A percentile compares a stretch with the other conserved stretches of the same genome.
Evolutionary conservation across 176 grass and related monocot genomes (phyloP).

Genomic region (Leersia perrieri): DNA sequence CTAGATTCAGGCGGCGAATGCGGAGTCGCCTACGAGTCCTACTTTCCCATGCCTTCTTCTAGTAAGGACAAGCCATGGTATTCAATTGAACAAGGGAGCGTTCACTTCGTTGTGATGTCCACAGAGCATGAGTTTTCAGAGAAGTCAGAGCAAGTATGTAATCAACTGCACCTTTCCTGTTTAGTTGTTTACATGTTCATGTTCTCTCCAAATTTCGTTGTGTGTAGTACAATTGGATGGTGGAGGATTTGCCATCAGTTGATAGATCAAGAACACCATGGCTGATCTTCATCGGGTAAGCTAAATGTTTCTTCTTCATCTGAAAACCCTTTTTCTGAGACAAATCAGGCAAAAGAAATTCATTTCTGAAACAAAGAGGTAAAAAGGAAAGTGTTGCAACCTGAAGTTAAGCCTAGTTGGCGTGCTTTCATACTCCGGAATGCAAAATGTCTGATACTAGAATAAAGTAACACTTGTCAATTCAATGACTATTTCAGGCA

Average conservation of each 20-base stretch:
- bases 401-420: neutral
- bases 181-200: constrained; percentile 11
- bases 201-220: constrained; percentile 15
- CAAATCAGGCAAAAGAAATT: too few species aligned
- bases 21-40: constrained; percentile 78
- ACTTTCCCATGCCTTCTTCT: constrained; percentile 70
- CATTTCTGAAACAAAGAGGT: neutral
- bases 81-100: constrained; percentile 71
- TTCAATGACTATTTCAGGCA: constrained; percentile 45
- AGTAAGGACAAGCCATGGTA: constrained; percentile 83
- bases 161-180: neutral
- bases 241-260: constrained; percentile 56
- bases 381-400: neutral
- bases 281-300: constrained; percentile 82
- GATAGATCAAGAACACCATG: constrained; percentile 70
- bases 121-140: constrained; percentile 73
- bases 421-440: neutral
- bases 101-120: constrained; percentile 78
- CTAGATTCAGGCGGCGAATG: constrained; percentile 83
- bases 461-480: constrained; percentile 1
- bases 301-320: constrained; percentile 17
- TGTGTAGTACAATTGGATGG: constrained; percentile 65
- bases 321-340: neutral
- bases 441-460: neutral
- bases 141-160: constrained; percentile 56